Base-by-base conservation (phyloP, 306 rosid genomes). In the Fragaria ananassa region DNA sequence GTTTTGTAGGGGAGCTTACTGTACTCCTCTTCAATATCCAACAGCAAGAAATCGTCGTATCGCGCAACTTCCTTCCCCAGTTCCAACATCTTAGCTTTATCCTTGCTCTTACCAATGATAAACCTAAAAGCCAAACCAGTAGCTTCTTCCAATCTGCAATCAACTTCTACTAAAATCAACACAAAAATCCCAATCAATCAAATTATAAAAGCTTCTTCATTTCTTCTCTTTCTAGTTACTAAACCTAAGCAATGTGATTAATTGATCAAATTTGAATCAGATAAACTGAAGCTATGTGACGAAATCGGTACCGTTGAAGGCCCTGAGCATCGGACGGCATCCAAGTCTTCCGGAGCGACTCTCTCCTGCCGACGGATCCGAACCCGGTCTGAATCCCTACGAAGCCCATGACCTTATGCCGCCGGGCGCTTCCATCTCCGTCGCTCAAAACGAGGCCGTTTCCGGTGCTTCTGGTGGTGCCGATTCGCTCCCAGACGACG, bases 1-100 rank as follows among this genome's bases (percentile, higher is more conserved):
- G 99, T 96, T 91, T 93, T 96, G 86, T 96, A 88, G 74, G 99
- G 99, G 72, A 96, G 99, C 89, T 88, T 96, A 87, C 96, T 91
- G 82, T 96, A 96, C 97, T 96, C 96, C 92, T 93, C 99, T 88
- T 96, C 91, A 13, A 93, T 86, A 86, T 96, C 99, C 89, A 96
- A 66, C 35, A 80, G 86, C 90, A 96, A 76, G 83, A 96, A 92
- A 76, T 96, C 99, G 56, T 96, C 97, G 25, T 88, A 89, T 78
- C 81, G 79, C 4, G 93, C 91, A 23, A 91, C 72, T 84, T 96
- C 99, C 79, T 68, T 87, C 71, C 69, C 81, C 54, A 96, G 98
- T 29, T 88, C 90, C 19, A 77, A 62, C 98, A 93, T 96, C 87
- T 96, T 86, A 4, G 65, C 77, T 80, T 73, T 87, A 72, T 91